Conservation (phyloP, 1,284 basidiomycete genomes). For the Boletus smithii region DNA sequence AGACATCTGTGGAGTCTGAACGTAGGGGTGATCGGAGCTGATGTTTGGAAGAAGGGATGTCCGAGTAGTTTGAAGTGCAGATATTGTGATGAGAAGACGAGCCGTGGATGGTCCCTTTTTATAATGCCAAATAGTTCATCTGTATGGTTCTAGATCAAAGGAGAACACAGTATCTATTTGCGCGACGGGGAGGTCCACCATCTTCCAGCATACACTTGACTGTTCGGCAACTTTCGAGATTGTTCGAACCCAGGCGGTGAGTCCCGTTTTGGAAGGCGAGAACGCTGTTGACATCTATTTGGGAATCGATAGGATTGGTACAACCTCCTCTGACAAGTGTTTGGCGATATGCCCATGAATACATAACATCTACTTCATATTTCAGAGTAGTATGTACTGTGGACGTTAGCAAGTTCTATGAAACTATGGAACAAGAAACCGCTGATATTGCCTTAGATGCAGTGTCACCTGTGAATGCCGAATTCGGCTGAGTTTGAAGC, state of each 20-base stretch:
- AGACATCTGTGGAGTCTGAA: too few relatives aligned
- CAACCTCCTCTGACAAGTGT: too few relatives aligned
- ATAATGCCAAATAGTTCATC: not conserved
- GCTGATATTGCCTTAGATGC: too few relatives aligned
- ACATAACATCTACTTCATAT: too few relatives aligned
- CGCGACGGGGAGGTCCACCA: not conserved
- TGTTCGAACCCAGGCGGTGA: constrained; percentile 9
- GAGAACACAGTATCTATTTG: not conserved
- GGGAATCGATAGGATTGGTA: not conserved
- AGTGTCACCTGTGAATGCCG: too few relatives aligned
- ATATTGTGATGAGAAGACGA: not conserved
- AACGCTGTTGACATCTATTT: constrained; percentile 8
- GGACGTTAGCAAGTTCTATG: too few relatives aligned
- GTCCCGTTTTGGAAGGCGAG: constrained; percentile 3
- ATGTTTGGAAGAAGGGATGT: too few relatives aligned
- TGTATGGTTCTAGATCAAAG: not conserved
- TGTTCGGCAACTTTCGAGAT: constrained; percentile 11
- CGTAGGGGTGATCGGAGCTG: too few relatives aligned
- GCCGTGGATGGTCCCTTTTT: not conserved
- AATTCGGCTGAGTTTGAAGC: too few relatives aligned
- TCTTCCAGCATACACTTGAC: not conserved
- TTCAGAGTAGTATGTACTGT: too few relatives aligned
- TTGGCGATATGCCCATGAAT: too few relatives aligned
- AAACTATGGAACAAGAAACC: too few relatives aligned
- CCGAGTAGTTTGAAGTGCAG: not conserved